These are phyloP conservation scores for Nannochloropsis gaditana DNA, from an alignment of 108 stramenopile genomes.

Conservation along the genomic window DNA sequence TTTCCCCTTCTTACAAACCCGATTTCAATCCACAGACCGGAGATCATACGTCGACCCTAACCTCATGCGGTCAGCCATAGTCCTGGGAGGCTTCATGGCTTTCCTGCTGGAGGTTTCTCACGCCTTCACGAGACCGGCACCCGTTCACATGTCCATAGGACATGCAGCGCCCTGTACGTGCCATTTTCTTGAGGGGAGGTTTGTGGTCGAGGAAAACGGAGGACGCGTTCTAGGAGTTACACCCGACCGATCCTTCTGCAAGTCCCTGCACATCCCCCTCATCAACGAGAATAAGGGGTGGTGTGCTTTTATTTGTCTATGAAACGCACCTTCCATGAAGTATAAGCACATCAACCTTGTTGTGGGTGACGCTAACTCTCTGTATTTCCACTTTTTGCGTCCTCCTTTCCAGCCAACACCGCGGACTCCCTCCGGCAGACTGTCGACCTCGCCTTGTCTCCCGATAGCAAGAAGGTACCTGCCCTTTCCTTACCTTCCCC, in stretches of 20 bases:
- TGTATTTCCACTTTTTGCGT: neutral
- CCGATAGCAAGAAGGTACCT: slow-evolving; percentile 24
- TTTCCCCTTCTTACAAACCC: no score
- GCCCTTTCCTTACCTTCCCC: slow-evolving; percentile 27
- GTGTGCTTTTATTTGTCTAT: no score
- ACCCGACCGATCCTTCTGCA: no score
- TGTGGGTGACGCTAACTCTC: no score
- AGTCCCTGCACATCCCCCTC: no score
- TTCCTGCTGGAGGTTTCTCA: neutral
- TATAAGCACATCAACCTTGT: no score
- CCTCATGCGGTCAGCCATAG: neutral
- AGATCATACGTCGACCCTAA: neutral
- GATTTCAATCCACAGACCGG: no score
- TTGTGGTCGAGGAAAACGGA: no score
- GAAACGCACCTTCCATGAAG: no score
- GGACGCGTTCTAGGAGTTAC: no score
- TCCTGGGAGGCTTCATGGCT: neutral
- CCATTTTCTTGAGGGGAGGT: no score
- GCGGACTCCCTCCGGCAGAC: slow-evolving; percentile 32
- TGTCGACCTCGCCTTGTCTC: slow-evolving; percentile 25
- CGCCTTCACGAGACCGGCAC: neutral
- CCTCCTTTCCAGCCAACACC: slow-evolving; percentile 33
- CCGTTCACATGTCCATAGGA: slow-evolving; percentile 10
- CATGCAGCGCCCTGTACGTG: slow-evolving; percentile 16
- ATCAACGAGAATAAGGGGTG: no score